Evolutionary conservation across 768 basidiomycete genomes (phyloP), one percentile per base, ranked within the genome.

Genomic region (Pisolithus marmoratus): DNA sequence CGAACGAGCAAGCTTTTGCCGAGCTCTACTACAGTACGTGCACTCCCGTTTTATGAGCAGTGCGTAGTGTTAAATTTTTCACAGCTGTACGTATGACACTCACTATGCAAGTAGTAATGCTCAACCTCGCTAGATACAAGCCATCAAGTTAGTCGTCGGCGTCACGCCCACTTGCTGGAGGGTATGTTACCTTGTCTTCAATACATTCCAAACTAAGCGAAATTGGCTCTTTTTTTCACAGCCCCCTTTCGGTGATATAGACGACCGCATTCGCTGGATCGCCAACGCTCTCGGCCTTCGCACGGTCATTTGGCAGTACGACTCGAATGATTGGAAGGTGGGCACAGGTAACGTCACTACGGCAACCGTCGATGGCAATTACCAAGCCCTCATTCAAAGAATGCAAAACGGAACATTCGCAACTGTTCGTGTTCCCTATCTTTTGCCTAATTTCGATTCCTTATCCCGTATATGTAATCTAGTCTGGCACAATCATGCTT

Each of bases 201-300:
- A 15, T 22, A 42, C 46, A 24, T 57, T 36, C 2, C n/a, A 38
- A 11, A 24, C 24, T 24, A 2, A 17, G 23, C 24, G 29, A 27
- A 20, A 26, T n/a, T 6, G 1, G 15, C n/a, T 11, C 12, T 17
- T 26, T 9, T 5, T 26, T 5, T 22, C 36, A n/a, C 50, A 81
- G 79, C 82, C 84, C 29, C 83, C 84, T 1, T 84, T 71, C 55
- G 84, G 84, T 43, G 84, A 85, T 53, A 71, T 85, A 22, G 90
- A 92, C 38, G 83, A 85, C 66, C 85, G 90, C 46, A 81, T 92
- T 41, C 80, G 90, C 29, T 72, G 79, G 36, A 84, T 92, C 51
- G 80, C 84, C 3, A 63, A 80, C 23, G 81, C 75, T 8, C 80
- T 92, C 57, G 82, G 82, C 36, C 70, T 91, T 12, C 78, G 77